Base-by-base conservation (phyloP, 108 stramenopile genomes). In the Seminavis robusta region DNA sequence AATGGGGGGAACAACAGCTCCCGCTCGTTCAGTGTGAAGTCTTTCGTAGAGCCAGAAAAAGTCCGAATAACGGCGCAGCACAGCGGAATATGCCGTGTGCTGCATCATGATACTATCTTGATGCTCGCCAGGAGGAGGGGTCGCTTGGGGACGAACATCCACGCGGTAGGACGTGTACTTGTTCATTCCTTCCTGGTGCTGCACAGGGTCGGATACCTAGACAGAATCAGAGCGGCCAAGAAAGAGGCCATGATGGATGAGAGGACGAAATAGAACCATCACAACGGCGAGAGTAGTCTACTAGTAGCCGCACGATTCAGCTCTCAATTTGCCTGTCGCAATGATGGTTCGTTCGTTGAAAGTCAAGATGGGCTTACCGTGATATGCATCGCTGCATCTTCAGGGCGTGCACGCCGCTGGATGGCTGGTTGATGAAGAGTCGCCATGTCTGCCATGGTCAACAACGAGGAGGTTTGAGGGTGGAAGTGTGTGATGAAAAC, bases 1-100 rank as follows among this genome's bases (percentile, higher is more conserved):
- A 37, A 99, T 63, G 9, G 95, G 96, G n/a, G 98, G 98, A 10
- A 97, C 73, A 39, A 99, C 94, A 40, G 87, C 67, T 11, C 98
- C 98, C 10, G 95, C 90, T 17, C 86, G 76, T 64, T 94, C 94
- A 36, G 58, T 65, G 25, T 79, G 86, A 11, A 99, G 76, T n/a
- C 78, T 71, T 29, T 95, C 86, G 58, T 83, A 77, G 24, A 99
- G 77, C 98, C 98, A 99, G 27, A 92, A 67, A 69, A 99, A 99
- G 71, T 99, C 97, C 33, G 84, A 86, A 65, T 96, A 98, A 1
- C 97, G 89, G 23, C 97, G 81, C 30, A 95, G 52, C n/a, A 95
- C 94, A 11, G 84, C 79, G 41, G 80, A 77, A 56, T 81, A 85
- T 29, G 44, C 54, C 37, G 63, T 73, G 45, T 65, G 67, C 32